phyloP scores from a whole-genome alignment of 179 eudicot species.

The Beta lomatogona region DNA sequence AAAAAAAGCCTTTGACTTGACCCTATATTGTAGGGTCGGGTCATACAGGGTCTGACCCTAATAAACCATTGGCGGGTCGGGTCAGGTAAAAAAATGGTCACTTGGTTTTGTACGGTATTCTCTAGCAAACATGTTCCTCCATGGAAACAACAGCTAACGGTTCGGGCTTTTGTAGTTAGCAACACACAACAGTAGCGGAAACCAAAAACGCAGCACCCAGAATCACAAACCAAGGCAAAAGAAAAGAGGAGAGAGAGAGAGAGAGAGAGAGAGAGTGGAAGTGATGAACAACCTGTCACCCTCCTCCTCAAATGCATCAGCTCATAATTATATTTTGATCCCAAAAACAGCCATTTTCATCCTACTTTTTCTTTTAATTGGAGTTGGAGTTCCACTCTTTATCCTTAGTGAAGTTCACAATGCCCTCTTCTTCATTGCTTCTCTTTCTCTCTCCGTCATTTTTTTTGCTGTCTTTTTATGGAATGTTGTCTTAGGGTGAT shows the following conservation, averaged over 20 bases:
- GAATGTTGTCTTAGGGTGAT: conserved; percentile 29
- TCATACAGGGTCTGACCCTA: too few relatives aligned
- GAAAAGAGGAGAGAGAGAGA: not conserved
- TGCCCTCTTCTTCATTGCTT: conserved; percentile 37
- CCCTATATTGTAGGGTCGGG: too few relatives aligned
- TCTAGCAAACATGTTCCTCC: too few relatives aligned
- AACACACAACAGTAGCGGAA: not conserved
- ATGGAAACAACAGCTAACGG: too few relatives aligned
- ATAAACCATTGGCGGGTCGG: too few relatives aligned
- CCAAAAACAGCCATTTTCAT: conserved; percentile 37
- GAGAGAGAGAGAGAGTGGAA: not conserved
- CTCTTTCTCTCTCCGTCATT: conserved; percentile 36
- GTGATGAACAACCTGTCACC: conserved; percentile 36
- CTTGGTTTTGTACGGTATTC: too few relatives aligned
- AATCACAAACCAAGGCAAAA: not conserved
- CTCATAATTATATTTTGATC: conserved; percentile 28
- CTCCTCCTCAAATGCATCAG: conserved; percentile 7
- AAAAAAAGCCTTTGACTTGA: too few relatives aligned
- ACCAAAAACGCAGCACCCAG: not conserved
- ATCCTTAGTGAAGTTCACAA: conserved; percentile 46
- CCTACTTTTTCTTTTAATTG: conserved; percentile 36
- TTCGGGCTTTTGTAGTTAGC: too few relatives aligned
- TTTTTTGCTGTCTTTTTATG: conserved; percentile 39
- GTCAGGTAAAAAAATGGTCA: too few relatives aligned
- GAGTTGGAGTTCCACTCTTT: conserved; percentile 46